Evolutionary conservation across 768 basidiomycete species (phyloP).

Genomic region (Termitomyces bulborhizus): DNA sequence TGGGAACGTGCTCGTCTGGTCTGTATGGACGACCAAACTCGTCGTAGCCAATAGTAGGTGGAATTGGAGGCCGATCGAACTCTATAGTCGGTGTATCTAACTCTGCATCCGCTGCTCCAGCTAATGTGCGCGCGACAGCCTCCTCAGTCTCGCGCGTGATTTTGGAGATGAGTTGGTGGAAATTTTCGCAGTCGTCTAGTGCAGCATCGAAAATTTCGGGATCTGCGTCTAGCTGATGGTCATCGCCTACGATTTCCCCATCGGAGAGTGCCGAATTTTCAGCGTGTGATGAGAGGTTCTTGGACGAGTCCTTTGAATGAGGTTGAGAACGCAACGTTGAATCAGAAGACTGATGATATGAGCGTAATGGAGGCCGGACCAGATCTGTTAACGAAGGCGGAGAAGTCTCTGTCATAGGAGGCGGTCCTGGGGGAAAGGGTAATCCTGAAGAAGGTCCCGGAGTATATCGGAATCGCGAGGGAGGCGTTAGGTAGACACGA

Average conservation of each 20-base stretch:
- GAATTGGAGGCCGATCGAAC: constrained; percentile 4
- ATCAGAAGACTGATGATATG: constrained; percentile 14
- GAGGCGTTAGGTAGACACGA: constrained; percentile 18
- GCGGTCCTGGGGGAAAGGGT: constrained; percentile 13
- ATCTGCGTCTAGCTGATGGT: constrained; percentile 4
- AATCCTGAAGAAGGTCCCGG: constrained; percentile 11
- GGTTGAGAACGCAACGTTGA: constrained; percentile 16
- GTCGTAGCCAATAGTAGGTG: constrained; percentile 34
- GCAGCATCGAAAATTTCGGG: constrained; percentile 26
- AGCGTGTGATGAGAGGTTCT: constrained; percentile 7
- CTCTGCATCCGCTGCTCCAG: constrained; percentile 20
- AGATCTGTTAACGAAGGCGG: not conserved
- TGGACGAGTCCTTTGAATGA: constrained; percentile 14
- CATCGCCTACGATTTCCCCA: constrained; percentile 4
- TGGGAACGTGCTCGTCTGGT: constrained; percentile 45
- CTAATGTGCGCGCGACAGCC: constrained; percentile 30
- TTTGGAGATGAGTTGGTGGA: constrained; percentile 43
- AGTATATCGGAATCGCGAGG: constrained; percentile 12
- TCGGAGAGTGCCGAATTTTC: constrained; percentile 11
- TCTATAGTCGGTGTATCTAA: constrained; percentile 10
- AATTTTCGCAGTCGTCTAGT: constrained; percentile 37
- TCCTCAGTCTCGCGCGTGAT: constrained; percentile 50
- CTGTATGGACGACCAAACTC: constrained; percentile 42
- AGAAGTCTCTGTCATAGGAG: constrained; percentile 12
- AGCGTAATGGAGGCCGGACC: constrained; percentile 5